Percentiles rank a stretch among this genome's conserved stretches.
These are phyloP conservation scores for Colletotrichum tropicale DNA, from an alignment of 2,329 filamentous ascomycete genomes.

Conservation along the genomic window DNA sequence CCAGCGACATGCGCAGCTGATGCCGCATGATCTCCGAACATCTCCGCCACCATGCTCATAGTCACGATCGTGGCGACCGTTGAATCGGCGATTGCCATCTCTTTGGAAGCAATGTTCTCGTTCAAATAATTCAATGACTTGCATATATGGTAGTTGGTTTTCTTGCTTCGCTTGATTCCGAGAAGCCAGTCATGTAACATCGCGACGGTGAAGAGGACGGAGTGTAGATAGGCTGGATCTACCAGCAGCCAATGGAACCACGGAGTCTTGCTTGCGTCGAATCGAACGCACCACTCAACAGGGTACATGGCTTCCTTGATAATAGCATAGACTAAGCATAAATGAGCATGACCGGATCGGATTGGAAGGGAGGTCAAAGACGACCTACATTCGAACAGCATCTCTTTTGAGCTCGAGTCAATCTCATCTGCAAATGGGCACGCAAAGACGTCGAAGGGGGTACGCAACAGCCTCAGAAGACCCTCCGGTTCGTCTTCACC, in stretches of 20 bases:
- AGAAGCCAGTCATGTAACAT: slow-evolving; percentile 16
- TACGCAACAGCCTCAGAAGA: neutral
- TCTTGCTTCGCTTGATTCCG: neutral
- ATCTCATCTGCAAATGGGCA: slow-evolving; percentile 24
- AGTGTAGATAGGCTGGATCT: slow-evolving; percentile 28
- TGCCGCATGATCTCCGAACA: neutral
- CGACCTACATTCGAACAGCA: slow-evolving; percentile 11
- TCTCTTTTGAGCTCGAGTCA: neutral
- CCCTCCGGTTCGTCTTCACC: neutral
- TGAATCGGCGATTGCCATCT: slow-evolving; percentile 20
- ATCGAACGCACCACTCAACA: slow-evolving; percentile 29
- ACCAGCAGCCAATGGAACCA: slow-evolving; percentile 33
- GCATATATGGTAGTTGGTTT: slow-evolving; percentile 2
- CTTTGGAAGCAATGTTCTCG: neutral
- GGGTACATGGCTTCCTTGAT: slow-evolving; percentile 30
- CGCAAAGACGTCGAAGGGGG: slow-evolving; percentile 25
- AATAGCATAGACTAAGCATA: neutral
- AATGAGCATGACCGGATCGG: neutral
- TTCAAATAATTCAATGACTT: slow-evolving; percentile 18
- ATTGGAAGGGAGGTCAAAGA: neutral
- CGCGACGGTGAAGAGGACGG: slow-evolving; percentile 27
- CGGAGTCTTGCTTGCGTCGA: slow-evolving; percentile 21
- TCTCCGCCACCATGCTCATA: slow-evolving; percentile 1
- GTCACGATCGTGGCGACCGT: slow-evolving; percentile 13
- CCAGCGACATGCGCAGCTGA: neutral